Evolutionary conservation across 2,329 filamentous ascomycete genomes (phyloP).

Genomic region (Sporothrix curviconia): DNA sequence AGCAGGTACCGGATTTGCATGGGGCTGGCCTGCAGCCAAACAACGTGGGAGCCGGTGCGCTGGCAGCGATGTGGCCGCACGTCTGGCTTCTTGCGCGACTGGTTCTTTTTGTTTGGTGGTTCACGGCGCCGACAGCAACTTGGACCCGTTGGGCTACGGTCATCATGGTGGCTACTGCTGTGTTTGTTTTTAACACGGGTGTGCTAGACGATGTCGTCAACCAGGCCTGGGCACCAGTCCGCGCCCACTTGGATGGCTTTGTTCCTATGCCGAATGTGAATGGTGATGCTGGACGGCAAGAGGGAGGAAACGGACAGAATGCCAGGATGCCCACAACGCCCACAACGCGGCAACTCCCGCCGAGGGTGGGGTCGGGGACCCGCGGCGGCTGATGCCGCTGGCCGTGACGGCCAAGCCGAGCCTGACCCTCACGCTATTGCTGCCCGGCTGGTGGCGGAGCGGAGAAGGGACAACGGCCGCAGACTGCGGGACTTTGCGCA

Average conservation of each 20-base stretch:
- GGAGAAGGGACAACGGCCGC: slow-evolving; percentile 38
- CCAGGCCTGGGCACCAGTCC: slow-evolving; percentile 49
- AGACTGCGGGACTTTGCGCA: slow-evolving; percentile 47
- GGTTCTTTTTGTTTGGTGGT: slow-evolving; percentile 57
- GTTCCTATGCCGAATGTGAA: slow-evolving; percentile 41
- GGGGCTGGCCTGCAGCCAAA: slow-evolving; percentile 27
- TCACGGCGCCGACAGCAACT: slow-evolving; percentile 50
- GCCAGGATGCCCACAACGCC: neutral
- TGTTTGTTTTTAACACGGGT: slow-evolving; percentile 56
- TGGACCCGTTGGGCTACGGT: slow-evolving; percentile 55
- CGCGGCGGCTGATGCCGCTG: slow-evolving; percentile 18
- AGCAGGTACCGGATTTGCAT: neutral
- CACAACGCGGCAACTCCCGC: neutral
- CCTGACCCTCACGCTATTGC: slow-evolving; percentile 46
- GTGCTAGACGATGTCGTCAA: slow-evolving; percentile 50
- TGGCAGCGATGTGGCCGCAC: slow-evolving; percentile 50
- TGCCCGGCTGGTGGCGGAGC: slow-evolving; percentile 46
- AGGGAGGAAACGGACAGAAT: neutral
- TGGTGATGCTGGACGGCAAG: neutral
- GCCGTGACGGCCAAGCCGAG: slow-evolving; percentile 17
- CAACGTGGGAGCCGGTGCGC: slow-evolving; percentile 33
- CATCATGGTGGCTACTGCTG: slow-evolving; percentile 44
- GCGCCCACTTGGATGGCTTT: slow-evolving; percentile 52
- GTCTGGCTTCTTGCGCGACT: slow-evolving; percentile 56
- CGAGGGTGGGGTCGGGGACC: slow-evolving; percentile 14